Conservation (phyloP, 139 green algal species). For the Picochlorum costavermella region DNA sequence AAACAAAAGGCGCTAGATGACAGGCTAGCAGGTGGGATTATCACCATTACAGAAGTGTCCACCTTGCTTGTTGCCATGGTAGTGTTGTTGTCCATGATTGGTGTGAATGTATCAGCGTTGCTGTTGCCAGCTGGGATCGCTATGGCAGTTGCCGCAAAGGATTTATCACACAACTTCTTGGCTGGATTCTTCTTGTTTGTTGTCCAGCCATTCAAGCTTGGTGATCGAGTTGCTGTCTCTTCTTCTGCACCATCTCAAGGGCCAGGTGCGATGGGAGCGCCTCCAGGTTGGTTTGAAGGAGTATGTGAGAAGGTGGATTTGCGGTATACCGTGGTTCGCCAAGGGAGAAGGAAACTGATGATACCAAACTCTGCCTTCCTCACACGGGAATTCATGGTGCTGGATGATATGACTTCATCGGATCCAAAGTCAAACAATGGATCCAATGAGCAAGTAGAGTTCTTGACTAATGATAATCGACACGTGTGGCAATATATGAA, state of each 20-base stretch:
- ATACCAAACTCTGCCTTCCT: slow-evolving; percentile 62
- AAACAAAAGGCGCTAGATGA: slow-evolving; percentile 56
- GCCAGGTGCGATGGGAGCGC: slow-evolving; percentile 1
- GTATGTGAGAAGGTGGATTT: slow-evolving; percentile 61
- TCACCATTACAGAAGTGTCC: slow-evolving; percentile 45
- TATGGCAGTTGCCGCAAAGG: slow-evolving; percentile 53
- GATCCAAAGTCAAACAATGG: neutral
- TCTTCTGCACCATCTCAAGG: slow-evolving; percentile 5
- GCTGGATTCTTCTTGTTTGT: slow-evolving; percentile 61
- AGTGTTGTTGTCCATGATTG: slow-evolving; percentile 53
- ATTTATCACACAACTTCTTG: slow-evolving; percentile 60
- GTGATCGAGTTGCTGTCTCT: slow-evolving; percentile 49
- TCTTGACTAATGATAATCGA: slow-evolving; percentile 8
- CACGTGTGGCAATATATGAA: slow-evolving; percentile 16
- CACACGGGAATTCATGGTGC: slow-evolving; percentile 56
- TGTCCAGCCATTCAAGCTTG: slow-evolving; percentile 48
- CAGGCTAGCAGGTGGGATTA: slow-evolving; percentile 41
- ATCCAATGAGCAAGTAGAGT: neutral
- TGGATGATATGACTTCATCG: slow-evolving; percentile 21
- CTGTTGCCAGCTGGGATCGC: slow-evolving; percentile 55
- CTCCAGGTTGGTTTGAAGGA: slow-evolving; percentile 53
- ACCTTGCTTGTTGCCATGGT: slow-evolving; percentile 41
- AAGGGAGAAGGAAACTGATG: slow-evolving; percentile 42
- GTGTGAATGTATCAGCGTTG: slow-evolving; percentile 57
- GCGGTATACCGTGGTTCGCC: slow-evolving; percentile 48